These are phyloP conservation scores for Circinella umbellata DNA, from an alignment of 371 early-diverging fungal species.

Conservation along the genomic window DNA sequence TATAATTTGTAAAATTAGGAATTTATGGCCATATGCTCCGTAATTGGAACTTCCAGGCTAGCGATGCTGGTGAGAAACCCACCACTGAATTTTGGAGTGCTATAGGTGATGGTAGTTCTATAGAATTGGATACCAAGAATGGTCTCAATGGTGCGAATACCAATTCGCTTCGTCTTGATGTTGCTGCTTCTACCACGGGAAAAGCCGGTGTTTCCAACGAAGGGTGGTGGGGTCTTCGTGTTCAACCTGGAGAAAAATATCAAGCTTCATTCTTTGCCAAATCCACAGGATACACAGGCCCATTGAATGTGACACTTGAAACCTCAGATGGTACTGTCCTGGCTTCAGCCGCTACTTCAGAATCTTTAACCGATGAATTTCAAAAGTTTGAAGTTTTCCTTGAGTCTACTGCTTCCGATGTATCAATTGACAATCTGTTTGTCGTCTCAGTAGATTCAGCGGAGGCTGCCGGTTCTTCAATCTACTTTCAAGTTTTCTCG, in stretches of 20 bases:
- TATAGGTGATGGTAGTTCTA: conserved; percentile 13
- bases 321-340: conserved; percentile 11
- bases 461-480: conserved; percentile 20
- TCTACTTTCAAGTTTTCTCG: conserved; percentile 28
- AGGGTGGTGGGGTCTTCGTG: conserved; percentile 28
- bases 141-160: conserved; percentile 23
- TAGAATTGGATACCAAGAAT: conserved; percentile 2
- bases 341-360: conserved; percentile 10
- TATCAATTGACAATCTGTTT: conserved; percentile 24
- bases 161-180: conserved; percentile 27
- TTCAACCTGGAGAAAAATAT: conserved; percentile 25
- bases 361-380: conserved; percentile 13
- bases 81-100: conserved; percentile 18
- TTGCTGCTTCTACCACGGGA: conserved; percentile 6
- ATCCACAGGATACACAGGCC: conserved; percentile 21
- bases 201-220: conserved; percentile 29
- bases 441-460: conserved; percentile 19
- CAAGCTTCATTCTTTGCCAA: conserved; percentile 26
- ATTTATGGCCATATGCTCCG: conserved; percentile 26
- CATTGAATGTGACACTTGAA: conserved; percentile 25
- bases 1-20: neutral
- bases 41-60: conserved; percentile 28
- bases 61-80: conserved; percentile 16
- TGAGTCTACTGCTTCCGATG: conserved; percentile 10
- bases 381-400: conserved; percentile 22